These are phyloP conservation scores for Sclerotinia subarctica DNA, from an alignment of 2,329 filamentous ascomycete genomes.

Conservation along the genomic window DNA sequence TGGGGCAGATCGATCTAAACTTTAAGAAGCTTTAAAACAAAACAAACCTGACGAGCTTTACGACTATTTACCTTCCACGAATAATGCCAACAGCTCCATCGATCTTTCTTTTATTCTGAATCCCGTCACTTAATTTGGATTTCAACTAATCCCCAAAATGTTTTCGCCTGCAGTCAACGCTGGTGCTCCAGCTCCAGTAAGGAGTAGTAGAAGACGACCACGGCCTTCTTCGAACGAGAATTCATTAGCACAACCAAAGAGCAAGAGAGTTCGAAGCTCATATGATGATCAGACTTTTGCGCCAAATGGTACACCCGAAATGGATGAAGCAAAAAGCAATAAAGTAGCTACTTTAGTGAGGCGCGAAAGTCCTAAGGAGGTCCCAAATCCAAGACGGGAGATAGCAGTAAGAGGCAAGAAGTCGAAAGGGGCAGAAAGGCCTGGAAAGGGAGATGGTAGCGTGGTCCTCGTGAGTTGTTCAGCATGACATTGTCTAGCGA, in stretches of 20 bases:
- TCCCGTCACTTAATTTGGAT: neutral
- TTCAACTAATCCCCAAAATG: conserved; percentile 42
- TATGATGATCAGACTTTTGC: conserved; percentile 56
- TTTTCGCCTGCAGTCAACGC: conserved; percentile 54
- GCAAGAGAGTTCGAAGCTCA: conserved; percentile 59
- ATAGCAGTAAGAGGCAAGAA: conserved; percentile 61
- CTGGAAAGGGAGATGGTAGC: conserved; percentile 67
- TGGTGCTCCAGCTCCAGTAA: conserved; percentile 53
- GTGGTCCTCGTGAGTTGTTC: conserved; percentile 57
- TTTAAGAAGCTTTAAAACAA: conserved; percentile 10
- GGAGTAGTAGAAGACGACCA: conserved; percentile 57
- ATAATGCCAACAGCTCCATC: conserved; percentile 6
- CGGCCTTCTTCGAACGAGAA: conserved; percentile 56
- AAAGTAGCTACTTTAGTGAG: conserved; percentile 44
- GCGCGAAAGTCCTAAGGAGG: conserved; percentile 34
- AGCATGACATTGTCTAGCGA: neutral
- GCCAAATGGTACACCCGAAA: conserved; percentile 48
- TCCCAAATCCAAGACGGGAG: conserved; percentile 43
- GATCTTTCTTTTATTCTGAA: neutral
- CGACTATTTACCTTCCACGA: neutral
- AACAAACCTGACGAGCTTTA: neutral
- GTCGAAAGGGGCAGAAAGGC: conserved; percentile 59
- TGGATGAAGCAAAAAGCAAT: conserved; percentile 54
- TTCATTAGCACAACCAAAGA: conserved; percentile 55
- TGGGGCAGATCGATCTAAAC: conserved; percentile 3